phyloP scores from a whole-genome alignment of 2,329 filamentous ascomycete species.

The Fusarium goolgardi region DNA sequence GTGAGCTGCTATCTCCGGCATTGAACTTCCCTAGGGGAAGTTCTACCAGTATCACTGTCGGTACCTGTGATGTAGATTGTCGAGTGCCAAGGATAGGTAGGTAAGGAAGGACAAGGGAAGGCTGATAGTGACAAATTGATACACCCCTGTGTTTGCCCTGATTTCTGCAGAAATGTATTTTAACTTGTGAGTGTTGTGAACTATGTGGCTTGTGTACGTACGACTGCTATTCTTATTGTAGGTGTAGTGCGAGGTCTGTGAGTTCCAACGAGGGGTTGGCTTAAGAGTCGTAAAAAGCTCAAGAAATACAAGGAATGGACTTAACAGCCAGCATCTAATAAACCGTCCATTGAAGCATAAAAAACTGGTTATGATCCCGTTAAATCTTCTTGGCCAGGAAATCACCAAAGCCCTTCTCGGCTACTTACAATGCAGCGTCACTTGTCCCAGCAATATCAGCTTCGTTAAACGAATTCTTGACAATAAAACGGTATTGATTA shows the following conservation, averaged over 20 bases:
- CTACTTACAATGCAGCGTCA: too few relatives aligned
- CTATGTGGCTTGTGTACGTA: too few relatives aligned
- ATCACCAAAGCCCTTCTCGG: not conserved
- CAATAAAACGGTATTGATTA: constrained; percentile 35
- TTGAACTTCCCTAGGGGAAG: not conserved
- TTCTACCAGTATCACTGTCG: not conserved
- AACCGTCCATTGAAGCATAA: not conserved
- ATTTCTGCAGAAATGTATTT: not conserved
- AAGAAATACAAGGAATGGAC: not conserved
- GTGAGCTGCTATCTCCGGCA: not conserved
- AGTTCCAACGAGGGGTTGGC: not conserved
- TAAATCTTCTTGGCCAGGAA: not conserved
- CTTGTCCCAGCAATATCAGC: not conserved
- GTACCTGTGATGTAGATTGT: not conserved
- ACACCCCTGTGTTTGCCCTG: not conserved
- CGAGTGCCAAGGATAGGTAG: not conserved
- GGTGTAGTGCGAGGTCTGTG: not conserved
- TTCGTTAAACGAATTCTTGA: not conserved
- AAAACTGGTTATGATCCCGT: not conserved
- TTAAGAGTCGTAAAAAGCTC: not conserved
- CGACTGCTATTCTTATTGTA: too few relatives aligned
- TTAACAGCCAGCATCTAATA: not conserved
- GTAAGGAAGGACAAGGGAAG: not conserved
- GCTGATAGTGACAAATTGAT: not conserved
- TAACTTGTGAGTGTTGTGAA: not conserved